These are phyloP conservation scores for Didymella keratinophila DNA, from an alignment of 2,329 filamentous ascomycete species.

Conservation along the genomic window DNA sequence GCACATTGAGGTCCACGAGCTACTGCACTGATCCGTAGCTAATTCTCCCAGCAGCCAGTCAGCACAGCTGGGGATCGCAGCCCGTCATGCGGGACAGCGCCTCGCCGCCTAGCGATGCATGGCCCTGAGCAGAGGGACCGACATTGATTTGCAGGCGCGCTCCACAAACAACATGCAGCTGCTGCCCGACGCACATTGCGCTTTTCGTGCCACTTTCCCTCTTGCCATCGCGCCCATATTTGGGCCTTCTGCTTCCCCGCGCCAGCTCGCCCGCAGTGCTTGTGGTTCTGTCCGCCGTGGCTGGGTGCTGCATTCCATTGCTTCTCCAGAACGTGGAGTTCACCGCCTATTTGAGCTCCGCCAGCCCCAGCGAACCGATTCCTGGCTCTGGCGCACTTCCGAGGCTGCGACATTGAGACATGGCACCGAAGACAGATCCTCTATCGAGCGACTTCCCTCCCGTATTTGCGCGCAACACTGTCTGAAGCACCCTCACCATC, in stretches of 20 bases:
- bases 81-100: constrained; percentile 27
- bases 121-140: constrained; percentile 6
- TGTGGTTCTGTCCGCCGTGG: constrained; percentile 2
- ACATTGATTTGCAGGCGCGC: neutral
- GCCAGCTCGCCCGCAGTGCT: constrained; percentile 1
- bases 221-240: neutral
- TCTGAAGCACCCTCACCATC: constrained; percentile 11
- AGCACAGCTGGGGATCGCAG: constrained; percentile 10
- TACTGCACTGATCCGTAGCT: constrained; percentile 22
- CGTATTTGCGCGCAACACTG: constrained; percentile 35
- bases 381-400: constrained; percentile 1
- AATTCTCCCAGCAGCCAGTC: constrained; percentile 23
- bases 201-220: constrained; percentile 1
- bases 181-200: constrained; percentile 14
- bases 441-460: constrained; percentile 49
- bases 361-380: constrained; percentile 16
- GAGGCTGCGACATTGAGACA: constrained; percentile 27
- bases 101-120: constrained; percentile 27
- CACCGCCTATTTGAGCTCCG: constrained; percentile 29
- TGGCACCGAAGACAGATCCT: constrained; percentile 48
- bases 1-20: constrained; percentile 9
- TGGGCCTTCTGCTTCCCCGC: constrained; percentile 5
- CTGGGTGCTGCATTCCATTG: constrained; percentile 18
- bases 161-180: constrained; percentile 11
- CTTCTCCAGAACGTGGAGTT: constrained; percentile 36